Evolutionary conservation across 2,329 filamentous ascomycete species (phyloP).

Genomic region (Lecanicillium sp.): DNA sequence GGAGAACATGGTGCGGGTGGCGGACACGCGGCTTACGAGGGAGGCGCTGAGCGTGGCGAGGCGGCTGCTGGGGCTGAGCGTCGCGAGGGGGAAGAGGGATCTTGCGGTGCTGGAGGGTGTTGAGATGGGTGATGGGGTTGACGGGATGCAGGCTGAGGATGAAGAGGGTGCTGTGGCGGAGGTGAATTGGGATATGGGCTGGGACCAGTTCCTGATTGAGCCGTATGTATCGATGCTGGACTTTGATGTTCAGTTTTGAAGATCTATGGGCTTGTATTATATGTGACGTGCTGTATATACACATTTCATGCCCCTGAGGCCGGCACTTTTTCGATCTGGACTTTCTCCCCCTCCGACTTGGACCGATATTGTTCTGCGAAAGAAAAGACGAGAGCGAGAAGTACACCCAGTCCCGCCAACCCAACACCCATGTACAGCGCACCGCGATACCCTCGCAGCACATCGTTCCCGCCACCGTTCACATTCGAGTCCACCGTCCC

Average conservation of each 20-base stretch:
- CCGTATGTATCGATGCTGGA: constrained; percentile 19
- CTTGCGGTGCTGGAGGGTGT: constrained; percentile 19
- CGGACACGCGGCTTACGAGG: constrained; percentile 18
- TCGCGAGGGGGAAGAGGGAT: constrained; percentile 18
- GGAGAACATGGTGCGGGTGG: constrained; percentile 16
- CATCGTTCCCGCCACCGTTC: constrained; percentile 21
- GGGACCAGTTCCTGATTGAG: constrained; percentile 19
- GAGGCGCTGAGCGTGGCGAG: constrained; percentile 19
- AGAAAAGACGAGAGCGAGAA: constrained; percentile 20
- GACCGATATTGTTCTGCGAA: not conserved
- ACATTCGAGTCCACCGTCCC: constrained; percentile 48
- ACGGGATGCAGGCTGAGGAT: constrained; percentile 7
- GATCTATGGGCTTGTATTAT: constrained; percentile 1
- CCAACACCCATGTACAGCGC: constrained; percentile 36
- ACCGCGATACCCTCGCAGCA: constrained; percentile 30
- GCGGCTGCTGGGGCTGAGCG: constrained; percentile 17
- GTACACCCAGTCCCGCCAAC: constrained; percentile 28
- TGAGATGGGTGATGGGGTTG: constrained; percentile 14
- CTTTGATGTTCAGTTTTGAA: constrained; percentile 15
- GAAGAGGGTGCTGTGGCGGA: constrained; percentile 12
- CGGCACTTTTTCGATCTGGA: not conserved
- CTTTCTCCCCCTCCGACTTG: not conserved
- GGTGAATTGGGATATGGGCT: constrained; percentile 16
- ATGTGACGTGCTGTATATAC: not conserved
- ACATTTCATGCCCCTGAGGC: too few relatives aligned